Evolutionary conservation across 2,329 filamentous ascomycete genomes (phyloP), one percentile per base, ranked within the genome.

Genomic region (Aspergillus versicolor): DNA sequence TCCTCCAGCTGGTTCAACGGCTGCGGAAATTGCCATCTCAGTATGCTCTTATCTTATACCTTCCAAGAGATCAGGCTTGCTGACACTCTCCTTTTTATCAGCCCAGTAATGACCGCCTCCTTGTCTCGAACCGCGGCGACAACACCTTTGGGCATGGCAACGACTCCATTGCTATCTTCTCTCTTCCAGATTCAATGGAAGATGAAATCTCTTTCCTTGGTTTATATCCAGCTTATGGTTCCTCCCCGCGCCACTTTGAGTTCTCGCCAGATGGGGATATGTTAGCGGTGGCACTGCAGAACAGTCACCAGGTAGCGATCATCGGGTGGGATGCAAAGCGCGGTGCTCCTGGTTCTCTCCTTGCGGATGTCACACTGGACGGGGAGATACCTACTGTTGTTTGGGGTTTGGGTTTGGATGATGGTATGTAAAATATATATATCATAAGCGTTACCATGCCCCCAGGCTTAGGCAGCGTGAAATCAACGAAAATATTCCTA

Each of bases 241-340:
- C 73, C 5, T 81, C 77, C 59, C 88, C 88, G 0, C 81, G 88
- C 22, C 84, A 87, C 44, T 89, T 89, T 70, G 81, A 80, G 47
- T 72, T 89, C 57, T 88, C 85, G 69, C 78, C 77, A 56, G 80
- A 79, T n/a, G 87, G 85, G 2, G 78, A 78, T 45, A 73, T 85
- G 53, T 70, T 89, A 5, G 87, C 84, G 3, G 82, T 89, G 13
- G 86, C 80, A 0, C 76, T 87, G 60, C 86, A 90, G 70, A 72
- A 72, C 9, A 83, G 83, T 57, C 73, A 78, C 41, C 81, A 80
- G 24, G 82, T 89, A 4, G 82, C 81, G 9, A 68, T 91, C 24
- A 81, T 87, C 47, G 69, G 75, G 63, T 80, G 88, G 13, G 79
- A 90, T 69, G 4, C 6, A 11, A 46, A 46, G 15, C 9, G 9